Conservation (phyloP, 208 protist genomes). For the Wallacemonas sp. region DNA sequence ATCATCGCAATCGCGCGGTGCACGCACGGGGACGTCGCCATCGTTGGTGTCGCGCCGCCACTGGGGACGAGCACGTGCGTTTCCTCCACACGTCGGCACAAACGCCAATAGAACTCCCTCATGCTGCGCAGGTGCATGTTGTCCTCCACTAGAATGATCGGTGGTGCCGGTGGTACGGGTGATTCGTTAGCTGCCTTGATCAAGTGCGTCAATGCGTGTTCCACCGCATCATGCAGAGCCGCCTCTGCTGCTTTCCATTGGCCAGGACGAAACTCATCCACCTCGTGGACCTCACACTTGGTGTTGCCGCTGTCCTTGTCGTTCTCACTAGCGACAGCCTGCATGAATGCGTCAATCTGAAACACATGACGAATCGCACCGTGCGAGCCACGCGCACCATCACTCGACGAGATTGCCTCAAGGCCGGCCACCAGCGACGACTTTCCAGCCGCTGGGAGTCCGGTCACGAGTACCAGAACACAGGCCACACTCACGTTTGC, state of each 20-base stretch:
- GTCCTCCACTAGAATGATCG: conserved; percentile 76
- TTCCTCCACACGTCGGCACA: conserved; percentile 34
- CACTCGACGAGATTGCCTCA: no score
- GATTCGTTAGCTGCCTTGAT: neutral
- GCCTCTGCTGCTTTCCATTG: neutral
- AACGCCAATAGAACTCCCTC: conserved; percentile 66
- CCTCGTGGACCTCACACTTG: no score
- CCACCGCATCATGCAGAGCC: neutral
- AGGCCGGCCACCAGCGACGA: conserved; percentile 36
- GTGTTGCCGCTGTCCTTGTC: no score
- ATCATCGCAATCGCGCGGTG: conserved; percentile 27
- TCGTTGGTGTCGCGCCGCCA: no score
- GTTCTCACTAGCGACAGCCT: no score
- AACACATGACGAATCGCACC: conserved; percentile 19
- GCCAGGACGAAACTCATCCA: neutral
- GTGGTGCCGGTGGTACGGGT: no score
- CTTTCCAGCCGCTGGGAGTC: conserved; percentile 70
- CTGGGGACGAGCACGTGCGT: no score
- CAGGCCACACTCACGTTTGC: neutral
- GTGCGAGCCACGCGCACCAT: no score
- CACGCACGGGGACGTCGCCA: neutral
- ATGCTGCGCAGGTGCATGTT: conserved; percentile 81
- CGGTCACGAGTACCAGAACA: conserved; percentile 53
- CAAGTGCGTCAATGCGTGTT: neutral
- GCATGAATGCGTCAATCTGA: conserved; percentile 30